Base-by-base conservation (phyloP, 306 rosid species). In the Erythrophleum fordii region DNA sequence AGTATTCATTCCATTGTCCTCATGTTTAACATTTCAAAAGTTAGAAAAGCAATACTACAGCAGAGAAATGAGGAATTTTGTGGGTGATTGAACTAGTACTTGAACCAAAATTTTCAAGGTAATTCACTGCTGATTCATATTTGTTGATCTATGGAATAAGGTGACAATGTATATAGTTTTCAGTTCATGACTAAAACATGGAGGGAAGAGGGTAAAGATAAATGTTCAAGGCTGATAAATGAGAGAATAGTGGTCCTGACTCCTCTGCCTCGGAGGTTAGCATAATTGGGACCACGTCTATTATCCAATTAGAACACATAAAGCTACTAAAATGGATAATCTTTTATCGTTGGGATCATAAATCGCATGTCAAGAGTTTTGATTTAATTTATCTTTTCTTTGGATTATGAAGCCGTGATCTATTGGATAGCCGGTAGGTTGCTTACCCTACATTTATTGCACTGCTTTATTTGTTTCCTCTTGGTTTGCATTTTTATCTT, bases 391-490 rank as follows among this genome's bases (percentile, higher is more conserved):
- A 12, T 17, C 3, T 25, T 3, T 3, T 46, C 31, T 41, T 67
- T 11, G 72, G 72, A 9, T 67, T 41, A 11, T 22, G 17, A 79
- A 59, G 81, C 69, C 5, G 81, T 45, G 48, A 20, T 6, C 17
- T 67, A n/a, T 46, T 67, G 83, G 77, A 6, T 68, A 66, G 20
- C 49, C 64, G 8, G 66, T 69, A 18, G 78, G 39, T 9, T 59
- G 70, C 23, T 23, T 6, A 14, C 22, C 35, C 35, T 49, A 25
- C 58, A 69, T 69, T 18, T 1, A 9, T 11, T n/a, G 51, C 64
- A 2, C 65, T 20, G 17, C 10, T 52, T 55, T 29, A 31, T 35
- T 34, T 52, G 16, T 16, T 52, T 12, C 62, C 65, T 17, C 60
- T 49, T 8, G 23, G 45, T 29, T 23, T 25, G 3, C 25, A 18